Base-by-base conservation (phyloP, 768 basidiomycete genomes). In the Pleurotus tuber-regium region DNA sequence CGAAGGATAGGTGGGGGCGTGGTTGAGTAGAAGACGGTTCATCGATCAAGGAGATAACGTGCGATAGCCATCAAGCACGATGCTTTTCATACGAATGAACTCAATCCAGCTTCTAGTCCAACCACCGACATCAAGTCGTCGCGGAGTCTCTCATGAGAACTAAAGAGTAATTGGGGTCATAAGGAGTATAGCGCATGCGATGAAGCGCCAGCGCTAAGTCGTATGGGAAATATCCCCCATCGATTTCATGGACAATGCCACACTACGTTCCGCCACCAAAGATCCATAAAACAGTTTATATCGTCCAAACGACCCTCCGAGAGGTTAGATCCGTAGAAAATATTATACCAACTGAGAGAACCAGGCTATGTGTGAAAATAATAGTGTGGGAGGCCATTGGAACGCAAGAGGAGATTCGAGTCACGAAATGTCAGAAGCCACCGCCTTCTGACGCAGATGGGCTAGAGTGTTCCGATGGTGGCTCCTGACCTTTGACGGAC, bases 401-500 rank as follows among this genome's bases (percentile, higher is more conserved):
- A 28, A 36, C 26, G 28, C 23, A 49, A 24, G 51, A 40, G 54
- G 33, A 48, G 51, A 42, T 43, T 31, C 33, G 43, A 36, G 16
- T 30, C 16, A 43, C 54, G 58, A 46, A 62, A 43, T 30, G 58
- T 76, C 67, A 77, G 62, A 68, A 76, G 42, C 73, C 76, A 36
- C 18, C 10, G 19, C 70, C 68, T 60, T 80, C 78, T 47, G 80
- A 77, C 18, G 75, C 69, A 4, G 78, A 73, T 12, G 79, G 74
- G 59, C 69, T 84, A 6, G 85, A 86, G 58, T 80, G 81, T 62
- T 84, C 86, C 46, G 76, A 79, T 16, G 82, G 80, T 29, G 79
- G 76, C 47, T 81, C 78, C 61, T 84, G 86, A 26, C 79, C 79
- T 60, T 77, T 76, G n/a, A n/a, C n/a, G 24, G 82, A 77, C 35